Conservation (phyloP, 1,139 yeast species). For the Pneumocystis jirovecii region DNA sequence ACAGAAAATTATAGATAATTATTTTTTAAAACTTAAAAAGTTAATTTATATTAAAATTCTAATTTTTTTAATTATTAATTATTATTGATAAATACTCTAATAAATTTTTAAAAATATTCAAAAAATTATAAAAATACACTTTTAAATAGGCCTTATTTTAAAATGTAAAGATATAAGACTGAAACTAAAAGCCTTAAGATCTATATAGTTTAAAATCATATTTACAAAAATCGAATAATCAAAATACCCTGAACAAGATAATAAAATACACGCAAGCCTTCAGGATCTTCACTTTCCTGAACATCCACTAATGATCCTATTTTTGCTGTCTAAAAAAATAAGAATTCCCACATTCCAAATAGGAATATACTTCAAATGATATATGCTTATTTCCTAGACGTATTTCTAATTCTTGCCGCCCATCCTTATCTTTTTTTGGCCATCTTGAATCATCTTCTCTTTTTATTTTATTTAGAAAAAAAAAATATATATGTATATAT, state of each 20-base stretch:
- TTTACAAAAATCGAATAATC: neutral
- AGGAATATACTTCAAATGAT: slow-evolving; percentile 22
- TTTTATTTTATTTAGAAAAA: neutral
- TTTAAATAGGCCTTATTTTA: slow-evolving; percentile 21
- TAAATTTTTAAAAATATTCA: neutral
- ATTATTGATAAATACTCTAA: neutral
- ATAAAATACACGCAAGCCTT: slow-evolving; percentile 31
- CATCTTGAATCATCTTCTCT: slow-evolving; percentile 30
- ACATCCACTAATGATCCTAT: slow-evolving; percentile 37
- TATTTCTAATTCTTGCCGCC: slow-evolving; percentile 33
- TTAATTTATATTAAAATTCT: no score
- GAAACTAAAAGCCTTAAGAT: slow-evolving; percentile 31
- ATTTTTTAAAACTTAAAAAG: no score
- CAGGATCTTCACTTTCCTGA: slow-evolving; percentile 25
- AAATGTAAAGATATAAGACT: slow-evolving; percentile 33
- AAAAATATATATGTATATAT: neutral
- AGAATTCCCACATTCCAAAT: slow-evolving; percentile 6
- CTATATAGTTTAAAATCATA: slow-evolving; percentile 14
- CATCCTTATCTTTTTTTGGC: slow-evolving; percentile 31
- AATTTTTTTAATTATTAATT: neutral
- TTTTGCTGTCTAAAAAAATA: slow-evolving; percentile 23
- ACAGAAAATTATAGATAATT: no score
- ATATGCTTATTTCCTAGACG: slow-evolving; percentile 27
- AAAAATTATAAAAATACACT: neutral
- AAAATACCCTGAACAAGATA: slow-evolving; percentile 25